Evolutionary conservation across 345 rosid genomes (phyloP), one percentile per base, ranked within the genome.

Genomic region (Eutrema yunnanense): DNA sequence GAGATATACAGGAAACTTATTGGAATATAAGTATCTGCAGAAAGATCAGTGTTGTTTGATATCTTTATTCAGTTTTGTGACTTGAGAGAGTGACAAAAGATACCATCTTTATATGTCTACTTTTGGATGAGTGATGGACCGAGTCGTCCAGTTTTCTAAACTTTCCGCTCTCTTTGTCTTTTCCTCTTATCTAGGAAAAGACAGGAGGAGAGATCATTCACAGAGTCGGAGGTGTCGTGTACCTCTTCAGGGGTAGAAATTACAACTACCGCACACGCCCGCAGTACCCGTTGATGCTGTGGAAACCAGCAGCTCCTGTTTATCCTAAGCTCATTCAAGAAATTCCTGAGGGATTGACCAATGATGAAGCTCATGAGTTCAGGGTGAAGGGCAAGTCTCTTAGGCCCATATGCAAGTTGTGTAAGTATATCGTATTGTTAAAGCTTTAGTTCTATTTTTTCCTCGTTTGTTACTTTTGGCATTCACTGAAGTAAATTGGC

Each of bases 281-380:
- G 0, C 88, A 82, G 68, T 88, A 85, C 50, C 98, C 97, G 0
- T 60, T 91, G 76, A 94, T 91, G 98, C 82, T 91, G 32, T 94
- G 97, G 98, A 91, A 94, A 75, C 98, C 98, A 44, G 97, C 98
- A 71, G 79, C 98, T 83, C 97, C 98, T 8, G 96, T 94, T 56
- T 94, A 91, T 78, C 97, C 96, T 6, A 91, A 91, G 76, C 97
- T 94, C 37, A 91, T 94, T 65, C 96, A 89, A 78, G 92, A 91
- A 72, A 82, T 90, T 77, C 97, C 96, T 33, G 89, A 86, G 80
- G 97, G 96, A 62, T 80, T 94, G 81, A 87, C 96, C 6, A 79
- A 83, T 79, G 80, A 72, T 3, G 95, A 94, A 86, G 95, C 97
- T 29, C 73, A 82, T 74, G 81, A 73, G 40, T 73, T 94, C 3